Conservation (phyloP, 2,329 filamentous ascomycete genomes). For the Apiospora aurea region DNA sequence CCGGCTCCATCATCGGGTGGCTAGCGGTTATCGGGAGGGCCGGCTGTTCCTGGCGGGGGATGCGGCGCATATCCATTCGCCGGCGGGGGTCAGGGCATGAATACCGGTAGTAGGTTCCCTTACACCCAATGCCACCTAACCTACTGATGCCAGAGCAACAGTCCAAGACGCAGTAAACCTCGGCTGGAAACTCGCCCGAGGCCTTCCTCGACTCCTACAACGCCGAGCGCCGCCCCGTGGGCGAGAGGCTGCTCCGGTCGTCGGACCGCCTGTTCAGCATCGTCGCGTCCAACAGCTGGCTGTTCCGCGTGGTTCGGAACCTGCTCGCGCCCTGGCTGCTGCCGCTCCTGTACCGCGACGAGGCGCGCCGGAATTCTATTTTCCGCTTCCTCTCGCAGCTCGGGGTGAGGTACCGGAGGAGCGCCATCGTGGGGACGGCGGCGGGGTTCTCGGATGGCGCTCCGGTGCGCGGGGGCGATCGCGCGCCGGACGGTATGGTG, state of each 20-base stretch:
- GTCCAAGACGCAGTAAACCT: constrained; percentile 61
- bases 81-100: constrained; percentile 66
- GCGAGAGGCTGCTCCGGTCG: constrained; percentile 48
- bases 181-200: constrained; percentile 59
- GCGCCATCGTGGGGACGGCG: constrained; percentile 45
- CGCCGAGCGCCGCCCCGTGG: constrained; percentile 55
- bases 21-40: constrained; percentile 48
- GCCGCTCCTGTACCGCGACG: constrained; percentile 42
- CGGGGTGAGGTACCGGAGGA: constrained; percentile 50
- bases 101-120: constrained; percentile 56
- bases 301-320: constrained; percentile 48
- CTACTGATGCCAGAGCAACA: too few species aligned
- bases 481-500: constrained; percentile 49
- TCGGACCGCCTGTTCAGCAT: constrained; percentile 51
- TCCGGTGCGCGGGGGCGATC: constrained; percentile 53
- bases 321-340: constrained; percentile 46
- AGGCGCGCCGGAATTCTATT: constrained; percentile 31
- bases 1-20: constrained; percentile 50
- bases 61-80: constrained; percentile 63
- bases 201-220: constrained; percentile 56
- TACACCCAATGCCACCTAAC: too few species aligned
- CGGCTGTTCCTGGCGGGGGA: constrained; percentile 63
- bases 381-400: constrained; percentile 51
- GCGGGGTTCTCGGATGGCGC: constrained; percentile 38
- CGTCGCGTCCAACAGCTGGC: constrained; percentile 44